Conservation (phyloP, 1,139 yeast genomes). For the Hemisphaericaspora subhashii region DNA sequence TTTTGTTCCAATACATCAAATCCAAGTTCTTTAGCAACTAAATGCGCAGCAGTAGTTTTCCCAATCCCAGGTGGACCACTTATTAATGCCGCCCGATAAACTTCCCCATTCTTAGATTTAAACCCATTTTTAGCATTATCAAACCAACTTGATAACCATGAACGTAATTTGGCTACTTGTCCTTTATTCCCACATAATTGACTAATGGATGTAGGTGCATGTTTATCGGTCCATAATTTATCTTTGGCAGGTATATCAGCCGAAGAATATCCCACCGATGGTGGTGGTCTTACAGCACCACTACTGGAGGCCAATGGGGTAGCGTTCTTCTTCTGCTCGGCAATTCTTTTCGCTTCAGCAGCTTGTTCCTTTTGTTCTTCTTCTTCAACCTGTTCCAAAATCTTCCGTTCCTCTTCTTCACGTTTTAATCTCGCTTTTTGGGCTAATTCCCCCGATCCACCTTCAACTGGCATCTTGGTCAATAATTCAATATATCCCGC, state of each 20-base stretch:
- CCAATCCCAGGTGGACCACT: slow-evolving; percentile 90
- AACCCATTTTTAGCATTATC: slow-evolving; percentile 55
- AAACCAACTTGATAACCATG: slow-evolving; percentile 84
- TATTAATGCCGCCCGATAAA: slow-evolving; percentile 77
- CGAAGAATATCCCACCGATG: neutral
- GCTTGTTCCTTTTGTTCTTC: slow-evolving; percentile 19
- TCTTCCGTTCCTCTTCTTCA: slow-evolving; percentile 60
- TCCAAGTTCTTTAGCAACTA: slow-evolving; percentile 66
- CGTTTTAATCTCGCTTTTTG: slow-evolving; percentile 68
- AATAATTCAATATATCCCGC: slow-evolving; percentile 80
- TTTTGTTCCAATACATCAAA: slow-evolving; percentile 74
- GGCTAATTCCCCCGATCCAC: slow-evolving; percentile 82
- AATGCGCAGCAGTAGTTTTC: slow-evolving; percentile 77
- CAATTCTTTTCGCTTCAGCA: slow-evolving; percentile 22
- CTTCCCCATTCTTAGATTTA: slow-evolving; percentile 53
- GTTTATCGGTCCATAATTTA: slow-evolving; percentile 87
- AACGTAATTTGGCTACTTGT: slow-evolving; percentile 59
- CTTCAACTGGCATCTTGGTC: slow-evolving; percentile 83
- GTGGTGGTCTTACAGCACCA: slow-evolving; percentile 11
- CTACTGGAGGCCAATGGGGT: slow-evolving; percentile 5
- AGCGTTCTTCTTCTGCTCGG: slow-evolving; percentile 40
- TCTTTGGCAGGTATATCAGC: slow-evolving; percentile 45
- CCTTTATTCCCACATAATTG: slow-evolving; percentile 94
- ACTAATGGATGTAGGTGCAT: slow-evolving; percentile 74
- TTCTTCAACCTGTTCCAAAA: slow-evolving; percentile 48